A percentile compares a stretch with the other conserved stretches of the same genome.
phyloP scores from a whole-genome alignment of 176 grass and related monocot genomes.

The Oryza meridionalis region DNA sequence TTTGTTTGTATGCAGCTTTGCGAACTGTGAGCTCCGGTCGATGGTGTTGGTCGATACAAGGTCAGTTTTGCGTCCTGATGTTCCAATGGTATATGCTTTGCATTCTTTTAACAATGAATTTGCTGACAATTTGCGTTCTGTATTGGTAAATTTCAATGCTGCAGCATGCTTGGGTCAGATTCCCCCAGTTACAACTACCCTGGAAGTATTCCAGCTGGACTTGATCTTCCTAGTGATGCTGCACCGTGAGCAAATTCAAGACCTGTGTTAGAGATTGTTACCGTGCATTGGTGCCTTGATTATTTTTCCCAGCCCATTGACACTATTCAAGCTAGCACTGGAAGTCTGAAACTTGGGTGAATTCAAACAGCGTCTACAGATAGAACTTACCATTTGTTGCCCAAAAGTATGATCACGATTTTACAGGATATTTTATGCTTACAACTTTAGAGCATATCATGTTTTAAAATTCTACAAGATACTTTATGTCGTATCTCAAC shows the following conservation, averaged over 20 bases:
- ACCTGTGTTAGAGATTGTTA: slow-evolving; percentile 15
- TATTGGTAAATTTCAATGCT: not conserved
- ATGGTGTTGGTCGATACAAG: slow-evolving; percentile 86
- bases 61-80: slow-evolving; percentile 24
- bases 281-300: not conserved
- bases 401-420: not conserved
- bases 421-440: not conserved
- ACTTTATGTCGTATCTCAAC: not conserved
- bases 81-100: not conserved
- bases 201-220: slow-evolving; percentile 55
- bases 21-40: slow-evolving; percentile 83
- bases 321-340: not conserved
- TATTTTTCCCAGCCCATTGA: not conserved
- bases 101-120: not conserved
- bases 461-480: not conserved
- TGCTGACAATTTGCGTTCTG: not conserved
- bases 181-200: slow-evolving; percentile 53
- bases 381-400: not conserved
- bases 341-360: not conserved
- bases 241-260: slow-evolving; percentile 19
- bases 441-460: not conserved
- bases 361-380: not conserved
- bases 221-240: slow-evolving; percentile 59
- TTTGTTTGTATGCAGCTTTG: slow-evolving; percentile 56
- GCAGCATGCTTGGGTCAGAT: slow-evolving; percentile 60